Evolutionary conservation across 2,329 filamentous ascomycete genomes (phyloP).

Genomic region (Blumeriella jaapii): DNA sequence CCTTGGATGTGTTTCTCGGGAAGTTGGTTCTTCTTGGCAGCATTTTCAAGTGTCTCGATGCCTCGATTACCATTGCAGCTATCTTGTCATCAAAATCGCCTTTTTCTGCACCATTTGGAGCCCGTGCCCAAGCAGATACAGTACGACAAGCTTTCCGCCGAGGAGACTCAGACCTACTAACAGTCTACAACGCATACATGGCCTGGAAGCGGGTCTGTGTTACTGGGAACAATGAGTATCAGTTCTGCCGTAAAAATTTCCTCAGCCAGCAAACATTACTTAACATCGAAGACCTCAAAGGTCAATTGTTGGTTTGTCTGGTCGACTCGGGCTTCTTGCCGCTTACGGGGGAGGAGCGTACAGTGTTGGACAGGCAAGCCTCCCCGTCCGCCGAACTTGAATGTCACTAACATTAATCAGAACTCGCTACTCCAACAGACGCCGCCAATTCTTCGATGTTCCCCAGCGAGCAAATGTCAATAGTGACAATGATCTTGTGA

Average conservation of each 20-base stretch:
- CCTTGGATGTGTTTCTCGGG: slow-evolving; percentile 86
- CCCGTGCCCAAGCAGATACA: slow-evolving; percentile 69
- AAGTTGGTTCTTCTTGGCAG: slow-evolving; percentile 82
- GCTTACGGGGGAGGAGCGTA: slow-evolving; percentile 62
- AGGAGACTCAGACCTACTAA: slow-evolving; percentile 84
- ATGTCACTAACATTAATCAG: slow-evolving; percentile 22
- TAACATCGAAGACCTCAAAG: slow-evolving; percentile 93
- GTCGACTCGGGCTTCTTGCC: slow-evolving; percentile 76
- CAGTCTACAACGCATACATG: slow-evolving; percentile 85
- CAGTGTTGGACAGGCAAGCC: slow-evolving; percentile 45
- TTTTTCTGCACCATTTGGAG: slow-evolving; percentile 77
- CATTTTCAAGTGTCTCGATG: slow-evolving; percentile 85
- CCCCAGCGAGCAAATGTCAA: slow-evolving; percentile 64
- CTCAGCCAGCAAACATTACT: slow-evolving; percentile 77
- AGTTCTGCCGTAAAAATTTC: slow-evolving; percentile 93
- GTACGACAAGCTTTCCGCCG: slow-evolving; percentile 69
- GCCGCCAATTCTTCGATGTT: slow-evolving; percentile 65
- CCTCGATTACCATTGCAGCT: slow-evolving; percentile 81
- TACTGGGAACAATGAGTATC: slow-evolving; percentile 59
- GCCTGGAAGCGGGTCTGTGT: slow-evolving; percentile 79
- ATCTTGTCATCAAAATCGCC: slow-evolving; percentile 92
- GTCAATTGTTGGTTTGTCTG: slow-evolving; percentile 74
- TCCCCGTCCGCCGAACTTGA: slow-evolving; percentile 26
- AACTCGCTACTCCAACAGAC: slow-evolving; percentile 52
- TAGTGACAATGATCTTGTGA: slow-evolving; percentile 67